Base-by-base conservation (phyloP, 2,329 filamentous ascomycete species). In the Daldinia eschscholtzii region DNA sequence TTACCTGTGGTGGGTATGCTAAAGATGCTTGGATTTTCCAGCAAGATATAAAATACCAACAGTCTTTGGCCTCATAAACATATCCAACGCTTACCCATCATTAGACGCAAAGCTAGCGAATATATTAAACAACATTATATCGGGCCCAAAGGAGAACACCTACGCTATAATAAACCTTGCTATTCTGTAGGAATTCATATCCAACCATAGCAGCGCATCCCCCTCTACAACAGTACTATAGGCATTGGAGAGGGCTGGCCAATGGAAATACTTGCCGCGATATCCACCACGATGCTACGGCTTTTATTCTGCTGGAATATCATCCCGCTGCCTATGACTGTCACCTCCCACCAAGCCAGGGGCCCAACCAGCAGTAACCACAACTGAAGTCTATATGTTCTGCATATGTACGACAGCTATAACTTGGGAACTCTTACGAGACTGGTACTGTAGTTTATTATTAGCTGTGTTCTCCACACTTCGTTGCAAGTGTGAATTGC, bases 261-360 rank as follows among this genome's bases (percentile, higher is more conserved):
- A 69, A 71, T 71, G 26, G 57, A 60, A 69, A 50, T 52, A 60
- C 52, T 52, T 60, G 39, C 66, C 66, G 63, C 69, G 66, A 67
- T 71, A 71, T 33, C 66, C 69, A 64, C 62, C 44, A 15, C 42
- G 35, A 44, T 56, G 60, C 57, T 35, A 59, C 61, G 41, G 57
- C 37, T 60, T 33, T 48, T 35, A 42, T 23, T 53, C 20, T 37
- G 53, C 33, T 65, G 56, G 41, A 68, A 35, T 41, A 23, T 35
- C 23, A 50, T 66, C 37, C 39, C 35, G 59, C 58, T 65, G 39
- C 7, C 33, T 37, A 35, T 65, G 46, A 52, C 42, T 37, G 30
- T 48, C 44, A 46, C 57, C 30, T 56, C 26, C 41, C 37, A 28
- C 50, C 57, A 58, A 61, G 60, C 52, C n/a, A 37, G 33, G n/a